phyloP scores from a whole-genome alignment of 2,329 filamentous ascomycete genomes.

The Emergomyces pasteurianus region DNA sequence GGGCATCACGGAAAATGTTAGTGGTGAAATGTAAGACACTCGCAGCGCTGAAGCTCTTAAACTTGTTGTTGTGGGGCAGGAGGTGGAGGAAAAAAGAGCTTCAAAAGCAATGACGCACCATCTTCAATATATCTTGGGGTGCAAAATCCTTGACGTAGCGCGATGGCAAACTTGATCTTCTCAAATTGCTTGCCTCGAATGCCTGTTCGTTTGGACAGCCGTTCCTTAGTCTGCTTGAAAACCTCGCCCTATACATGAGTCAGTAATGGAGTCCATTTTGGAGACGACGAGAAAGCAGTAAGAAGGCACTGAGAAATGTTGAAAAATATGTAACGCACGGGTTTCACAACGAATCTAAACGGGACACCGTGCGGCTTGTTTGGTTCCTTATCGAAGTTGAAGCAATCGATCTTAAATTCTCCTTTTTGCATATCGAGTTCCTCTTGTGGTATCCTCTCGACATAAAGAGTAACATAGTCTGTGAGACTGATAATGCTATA shows the following conservation, averaged over 20 bases:
- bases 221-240: constrained; percentile 86
- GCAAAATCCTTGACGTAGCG: constrained; percentile 58
- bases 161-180: constrained; percentile 90
- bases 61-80: not conserved
- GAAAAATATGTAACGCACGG: constrained; percentile 42
- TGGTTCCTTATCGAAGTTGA: constrained; percentile 87
- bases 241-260: constrained; percentile 52
- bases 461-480: constrained; percentile 72
- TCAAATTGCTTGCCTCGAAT: constrained; percentile 98
- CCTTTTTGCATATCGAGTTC: constrained; percentile 50
- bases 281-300: not conserved
- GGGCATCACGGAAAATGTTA: not conserved
- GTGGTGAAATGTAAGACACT: not conserved
- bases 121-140: constrained; percentile 76
- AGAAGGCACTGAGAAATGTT: not conserved
- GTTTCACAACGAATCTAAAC: constrained; percentile 77
- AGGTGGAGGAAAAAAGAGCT: constrained; percentile 4
- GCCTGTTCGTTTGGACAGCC: constrained; percentile 82
- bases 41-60: not conserved
- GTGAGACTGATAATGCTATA: constrained; percentile 70
- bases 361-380: constrained; percentile 76
- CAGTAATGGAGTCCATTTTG: not conserved
- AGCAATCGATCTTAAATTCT: constrained; percentile 62
- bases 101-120: constrained; percentile 47
- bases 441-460: constrained; percentile 66